Percentiles rank a stretch among this genome's conserved stretches.
phyloP scores from a whole-genome alignment of 2,329 filamentous ascomycete genomes.

The Dothistroma septosporum region DNA sequence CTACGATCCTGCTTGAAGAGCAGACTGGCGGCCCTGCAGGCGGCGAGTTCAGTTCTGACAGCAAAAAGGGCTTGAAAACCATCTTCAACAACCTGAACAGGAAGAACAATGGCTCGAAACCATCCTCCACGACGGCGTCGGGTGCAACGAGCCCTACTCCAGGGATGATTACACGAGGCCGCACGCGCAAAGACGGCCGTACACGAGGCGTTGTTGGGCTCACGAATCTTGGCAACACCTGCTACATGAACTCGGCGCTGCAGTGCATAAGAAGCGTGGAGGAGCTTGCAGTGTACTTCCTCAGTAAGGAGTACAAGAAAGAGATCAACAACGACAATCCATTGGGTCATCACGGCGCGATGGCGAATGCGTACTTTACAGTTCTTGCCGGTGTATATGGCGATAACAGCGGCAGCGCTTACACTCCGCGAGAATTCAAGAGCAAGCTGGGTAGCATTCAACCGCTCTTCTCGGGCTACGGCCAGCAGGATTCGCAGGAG shows the following conservation, averaged over 20 bases:
- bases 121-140: slow-evolving; percentile 39
- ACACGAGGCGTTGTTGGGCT: slow-evolving; percentile 75
- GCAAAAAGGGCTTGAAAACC: slow-evolving; percentile 40
- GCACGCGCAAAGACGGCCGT: slow-evolving; percentile 62
- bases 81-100: slow-evolving; percentile 33
- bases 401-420: slow-evolving; percentile 60
- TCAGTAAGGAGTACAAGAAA: slow-evolving; percentile 64
- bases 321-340: slow-evolving; percentile 86
- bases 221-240: slow-evolving; percentile 90
- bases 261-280: slow-evolving; percentile 93
- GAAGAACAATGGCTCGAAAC: slow-evolving; percentile 43
- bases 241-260: slow-evolving; percentile 97
- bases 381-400: slow-evolving; percentile 76
- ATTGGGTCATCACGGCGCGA: slow-evolving; percentile 76
- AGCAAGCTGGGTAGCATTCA: slow-evolving; percentile 73
- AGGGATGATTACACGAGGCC: slow-evolving; percentile 65
- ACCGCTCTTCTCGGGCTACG: slow-evolving; percentile 85
- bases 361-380: slow-evolving; percentile 77
- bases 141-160: slow-evolving; percentile 67
- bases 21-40: slow-evolving; percentile 53
- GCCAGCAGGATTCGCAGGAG: slow-evolving; percentile 95
- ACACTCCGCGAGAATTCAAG: slow-evolving; percentile 80
- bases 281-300: slow-evolving; percentile 88
- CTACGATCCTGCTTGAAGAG: slow-evolving; percentile 81
- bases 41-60: slow-evolving; percentile 55